phyloP scores from a whole-genome alignment of 192 early-diverging fungal genomes.

The Blastocladiella britannica region DNA sequence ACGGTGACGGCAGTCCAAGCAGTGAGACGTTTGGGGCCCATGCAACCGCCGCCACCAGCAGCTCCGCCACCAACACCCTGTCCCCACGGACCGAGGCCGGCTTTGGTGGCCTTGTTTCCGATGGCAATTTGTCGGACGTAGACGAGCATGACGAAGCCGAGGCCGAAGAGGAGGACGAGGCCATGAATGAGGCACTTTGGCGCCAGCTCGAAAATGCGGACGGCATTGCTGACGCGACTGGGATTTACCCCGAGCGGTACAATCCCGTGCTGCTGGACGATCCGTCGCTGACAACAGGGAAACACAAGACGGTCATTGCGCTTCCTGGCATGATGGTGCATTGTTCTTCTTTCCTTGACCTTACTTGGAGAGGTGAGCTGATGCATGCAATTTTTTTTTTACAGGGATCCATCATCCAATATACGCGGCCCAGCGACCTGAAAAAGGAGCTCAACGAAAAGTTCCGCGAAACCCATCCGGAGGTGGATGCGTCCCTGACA shows the following conservation, averaged over 20 bases:
- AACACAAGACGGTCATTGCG: constrained; percentile 53
- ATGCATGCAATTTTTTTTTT: neutral
- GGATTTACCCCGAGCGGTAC: constrained; percentile 18
- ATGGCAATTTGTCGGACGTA: too few relatives aligned
- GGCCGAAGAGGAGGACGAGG: neutral
- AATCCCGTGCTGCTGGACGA: constrained; percentile 74
- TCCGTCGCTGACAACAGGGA: constrained; percentile 58
- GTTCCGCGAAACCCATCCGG: constrained; percentile 58
- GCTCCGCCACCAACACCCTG: too few relatives aligned
- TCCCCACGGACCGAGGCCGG: too few relatives aligned
- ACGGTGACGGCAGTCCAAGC: too few relatives aligned
- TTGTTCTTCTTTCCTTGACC: neutral
- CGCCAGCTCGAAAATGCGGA: neutral
- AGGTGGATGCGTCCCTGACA: constrained; percentile 57
- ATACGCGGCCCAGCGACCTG: constrained; percentile 55
- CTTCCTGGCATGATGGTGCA: constrained; percentile 59
- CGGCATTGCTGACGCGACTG: neutral
- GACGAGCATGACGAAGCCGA: neutral
- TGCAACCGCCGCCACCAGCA: too few relatives aligned
- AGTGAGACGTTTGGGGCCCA: too few relatives aligned
- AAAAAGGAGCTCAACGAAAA: constrained; percentile 75
- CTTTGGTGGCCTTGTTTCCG: too few relatives aligned
- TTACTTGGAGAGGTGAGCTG: neutral
- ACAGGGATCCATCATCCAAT: constrained; percentile 64
- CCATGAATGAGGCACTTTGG: too few relatives aligned